Evolutionary conservation across 2,329 filamentous ascomycete genomes (phyloP).

Genomic region (Coniochaeta sp.): DNA sequence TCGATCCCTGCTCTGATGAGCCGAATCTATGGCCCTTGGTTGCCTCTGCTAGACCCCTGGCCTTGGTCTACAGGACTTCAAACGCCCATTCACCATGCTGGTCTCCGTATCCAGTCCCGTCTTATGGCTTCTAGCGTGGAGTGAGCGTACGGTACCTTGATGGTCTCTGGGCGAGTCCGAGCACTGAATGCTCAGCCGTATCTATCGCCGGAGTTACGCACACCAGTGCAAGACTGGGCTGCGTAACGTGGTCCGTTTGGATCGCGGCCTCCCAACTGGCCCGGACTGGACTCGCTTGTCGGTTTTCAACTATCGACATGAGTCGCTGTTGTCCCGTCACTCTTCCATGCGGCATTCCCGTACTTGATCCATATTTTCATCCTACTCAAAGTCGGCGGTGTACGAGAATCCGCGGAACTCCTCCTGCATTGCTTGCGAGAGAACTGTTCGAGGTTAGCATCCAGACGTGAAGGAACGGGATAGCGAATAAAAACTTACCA

Average conservation of each 20-base stretch:
- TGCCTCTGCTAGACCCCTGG: background rate
- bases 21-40: background rate
- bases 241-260: too few species aligned
- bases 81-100: background rate
- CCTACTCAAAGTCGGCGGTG: constrained; percentile 76
- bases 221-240: background rate
- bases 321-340: too few species aligned
- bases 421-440: constrained; percentile 98
- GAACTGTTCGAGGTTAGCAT: constrained; percentile 46
- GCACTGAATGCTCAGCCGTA: background rate
- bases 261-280: background rate
- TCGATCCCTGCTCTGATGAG: background rate
- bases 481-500: constrained; percentile 53
- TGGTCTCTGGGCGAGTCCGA: background rate
- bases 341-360: background rate
- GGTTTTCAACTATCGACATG: background rate
- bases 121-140: background rate
- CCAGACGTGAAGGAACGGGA: background rate
- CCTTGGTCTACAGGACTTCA: background rate
- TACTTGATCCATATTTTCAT: background rate
- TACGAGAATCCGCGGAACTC: constrained; percentile 99
- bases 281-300: background rate
- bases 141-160: background rate
- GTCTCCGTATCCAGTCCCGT: background rate
- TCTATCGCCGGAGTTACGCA: background rate